A percentile compares a stretch with the other conserved stretches of the same genome.
Conservation (phyloP, 768 basidiomycete species). For the Termitomyces sp. region DNA sequence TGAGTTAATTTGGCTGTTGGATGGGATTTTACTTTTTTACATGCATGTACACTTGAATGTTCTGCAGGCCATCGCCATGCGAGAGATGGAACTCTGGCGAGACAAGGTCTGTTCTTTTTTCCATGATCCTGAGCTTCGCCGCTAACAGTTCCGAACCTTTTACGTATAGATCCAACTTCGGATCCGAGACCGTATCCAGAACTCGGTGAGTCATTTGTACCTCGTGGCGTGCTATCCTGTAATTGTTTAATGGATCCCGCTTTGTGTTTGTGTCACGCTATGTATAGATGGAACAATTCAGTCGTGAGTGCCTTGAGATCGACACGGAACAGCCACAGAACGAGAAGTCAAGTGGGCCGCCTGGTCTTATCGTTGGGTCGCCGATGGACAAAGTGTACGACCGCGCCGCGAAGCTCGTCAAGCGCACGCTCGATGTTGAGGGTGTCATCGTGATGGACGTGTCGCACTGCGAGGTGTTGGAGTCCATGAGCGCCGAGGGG, state of each 20-base stretch:
- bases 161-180: slow-evolving; percentile 73
- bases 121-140: neutral
- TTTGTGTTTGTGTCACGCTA: neutral
- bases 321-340: slow-evolving; percentile 52
- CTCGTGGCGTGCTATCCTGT: neutral
- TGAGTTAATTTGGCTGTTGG: slow-evolving; percentile 25
- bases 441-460: slow-evolving; percentile 92
- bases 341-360: slow-evolving; percentile 28
- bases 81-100: slow-evolving; percentile 94
- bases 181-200: slow-evolving; percentile 89
- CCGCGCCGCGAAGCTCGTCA: slow-evolving; percentile 85
- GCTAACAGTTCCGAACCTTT: neutral
- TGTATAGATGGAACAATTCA: slow-evolving; percentile 88
- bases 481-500: slow-evolving; percentile 60
- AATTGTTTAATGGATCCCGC: neutral
- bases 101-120: slow-evolving; percentile 61
- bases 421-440: slow-evolving; percentile 88
- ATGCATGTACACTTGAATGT: neutral
- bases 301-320: slow-evolving; percentile 90
- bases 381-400: slow-evolving; percentile 89
- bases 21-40: neutral
- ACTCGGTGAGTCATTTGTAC: slow-evolving; percentile 52
- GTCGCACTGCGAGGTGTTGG: slow-evolving; percentile 83
- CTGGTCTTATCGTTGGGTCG: slow-evolving; percentile 33
- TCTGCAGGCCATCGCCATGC: slow-evolving; percentile 76